phyloP scores from a whole-genome alignment of 140 eudicot species.

The Oenanthe javanica region DNA sequence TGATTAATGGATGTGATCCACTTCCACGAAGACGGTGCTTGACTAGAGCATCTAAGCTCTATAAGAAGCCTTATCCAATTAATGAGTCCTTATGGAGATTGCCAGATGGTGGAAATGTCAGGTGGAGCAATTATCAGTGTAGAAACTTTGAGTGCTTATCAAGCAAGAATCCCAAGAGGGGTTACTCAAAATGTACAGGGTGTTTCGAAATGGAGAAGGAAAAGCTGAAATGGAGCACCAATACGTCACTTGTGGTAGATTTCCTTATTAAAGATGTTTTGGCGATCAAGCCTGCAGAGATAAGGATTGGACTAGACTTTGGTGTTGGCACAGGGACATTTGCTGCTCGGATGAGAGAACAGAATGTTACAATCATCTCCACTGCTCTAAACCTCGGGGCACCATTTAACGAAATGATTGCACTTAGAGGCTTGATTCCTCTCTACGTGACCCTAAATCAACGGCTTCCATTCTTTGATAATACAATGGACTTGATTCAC shows the following conservation, averaged over 20 bases:
- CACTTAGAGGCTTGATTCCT: constrained; percentile 84
- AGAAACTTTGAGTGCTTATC: constrained; percentile 77
- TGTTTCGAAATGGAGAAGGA: constrained; percentile 96
- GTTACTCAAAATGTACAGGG: constrained; percentile 60
- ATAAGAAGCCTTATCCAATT: constrained; percentile 59
- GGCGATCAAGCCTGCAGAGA: constrained; percentile 64
- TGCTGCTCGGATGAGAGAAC: constrained; percentile 85
- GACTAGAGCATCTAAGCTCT: constrained; percentile 84
- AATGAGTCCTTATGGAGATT: constrained; percentile 77
- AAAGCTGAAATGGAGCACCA: constrained; percentile 68
- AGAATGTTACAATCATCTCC: constrained; percentile 65
- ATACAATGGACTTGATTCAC: constrained; percentile 90
- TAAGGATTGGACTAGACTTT: constrained; percentile 75
- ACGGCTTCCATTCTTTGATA: constrained; percentile 84
- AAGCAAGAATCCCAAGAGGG: constrained; percentile 72
- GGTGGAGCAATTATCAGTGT: constrained; percentile 81
- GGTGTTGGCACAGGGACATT: constrained; percentile 88
- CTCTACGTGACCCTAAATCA: constrained; percentile 70
- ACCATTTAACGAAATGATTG: constrained; percentile 85
- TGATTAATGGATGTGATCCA: constrained; percentile 88
- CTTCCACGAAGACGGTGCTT: constrained; percentile 90
- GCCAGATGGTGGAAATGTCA: constrained; percentile 75
- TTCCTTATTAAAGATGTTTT: constrained; percentile 57
- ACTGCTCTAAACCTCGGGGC: constrained; percentile 92
- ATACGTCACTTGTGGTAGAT: constrained; percentile 50